Evolutionary conservation across 2,329 filamentous ascomycete genomes (phyloP).

Genomic region (Paecilomyces sp.): DNA sequence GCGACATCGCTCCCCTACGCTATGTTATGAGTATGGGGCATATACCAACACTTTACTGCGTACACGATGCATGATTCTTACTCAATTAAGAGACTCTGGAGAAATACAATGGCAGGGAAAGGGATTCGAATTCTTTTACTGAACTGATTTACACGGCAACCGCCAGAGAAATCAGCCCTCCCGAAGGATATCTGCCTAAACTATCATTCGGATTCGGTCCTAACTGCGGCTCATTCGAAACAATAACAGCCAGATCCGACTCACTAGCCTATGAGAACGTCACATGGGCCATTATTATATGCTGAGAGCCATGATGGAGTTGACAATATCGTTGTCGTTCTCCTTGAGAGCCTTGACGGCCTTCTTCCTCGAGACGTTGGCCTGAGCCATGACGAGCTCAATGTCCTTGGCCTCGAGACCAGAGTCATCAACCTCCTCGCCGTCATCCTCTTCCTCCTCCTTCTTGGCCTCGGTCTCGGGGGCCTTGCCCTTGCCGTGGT

Average conservation of each 20-base stretch:
- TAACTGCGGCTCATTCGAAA: conserved; percentile 11
- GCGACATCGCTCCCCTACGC: conserved; percentile 1
- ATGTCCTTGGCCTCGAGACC: conserved; percentile 99
- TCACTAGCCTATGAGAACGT: background rate
- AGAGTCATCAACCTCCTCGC: conserved; percentile 88
- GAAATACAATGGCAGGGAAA: background rate
- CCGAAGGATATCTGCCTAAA: conserved; percentile 18
- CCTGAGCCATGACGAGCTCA: conserved; percentile 97
- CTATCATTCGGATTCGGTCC: conserved; percentile 21
- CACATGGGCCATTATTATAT: conserved; percentile 47
- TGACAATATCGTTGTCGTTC: conserved; percentile 99
- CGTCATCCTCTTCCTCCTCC: conserved; percentile 83
- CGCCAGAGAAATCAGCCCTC: conserved; percentile 14
- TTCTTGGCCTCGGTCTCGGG: conserved; percentile 55
- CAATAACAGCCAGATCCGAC: conserved; percentile 2
- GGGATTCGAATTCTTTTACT: conserved; percentile 22
- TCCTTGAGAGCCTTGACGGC: conserved; percentile 92
- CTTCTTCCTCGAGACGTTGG: conserved; percentile 94
- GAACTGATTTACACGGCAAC: conserved; percentile 30
- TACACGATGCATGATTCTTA: background rate
- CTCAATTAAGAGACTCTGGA: background rate
- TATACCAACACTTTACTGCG: background rate
- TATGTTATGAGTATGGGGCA: background rate
- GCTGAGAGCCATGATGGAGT: conserved; percentile 98
- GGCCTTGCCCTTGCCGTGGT: conserved; percentile 59